These are phyloP conservation scores for Crithidia bombi DNA, from an alignment of 208 protist genomes.

Conservation along the genomic window DNA sequence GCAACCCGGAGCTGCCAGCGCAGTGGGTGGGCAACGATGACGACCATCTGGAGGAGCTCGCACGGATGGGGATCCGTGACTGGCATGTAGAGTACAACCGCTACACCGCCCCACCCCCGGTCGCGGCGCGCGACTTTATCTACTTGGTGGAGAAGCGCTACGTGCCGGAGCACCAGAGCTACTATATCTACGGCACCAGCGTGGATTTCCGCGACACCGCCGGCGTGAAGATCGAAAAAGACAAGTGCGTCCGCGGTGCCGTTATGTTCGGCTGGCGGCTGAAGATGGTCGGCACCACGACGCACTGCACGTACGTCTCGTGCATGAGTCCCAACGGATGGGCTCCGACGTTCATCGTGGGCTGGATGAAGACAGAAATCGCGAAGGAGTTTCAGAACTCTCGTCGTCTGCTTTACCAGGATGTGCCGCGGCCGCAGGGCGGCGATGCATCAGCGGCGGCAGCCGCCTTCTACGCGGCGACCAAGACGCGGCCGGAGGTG, in stretches of 20 bases:
- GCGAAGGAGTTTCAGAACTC: constrained; percentile 73
- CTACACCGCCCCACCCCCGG: constrained; percentile 74
- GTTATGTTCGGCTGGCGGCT: constrained; percentile 79
- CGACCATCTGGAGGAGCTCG: constrained; percentile 49
- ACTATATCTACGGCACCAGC: constrained; percentile 84
- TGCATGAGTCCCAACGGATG: constrained; percentile 89
- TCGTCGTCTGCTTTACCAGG: constrained; percentile 70
- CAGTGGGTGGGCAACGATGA: constrained; percentile 52
- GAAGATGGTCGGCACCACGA: constrained; percentile 41
- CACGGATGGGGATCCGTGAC: constrained; percentile 44
- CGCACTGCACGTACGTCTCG: constrained; percentile 69
- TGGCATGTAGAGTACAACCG: constrained; percentile 76
- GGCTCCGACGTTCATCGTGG: constrained; percentile 85
- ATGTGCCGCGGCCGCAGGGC: constrained; percentile 19
- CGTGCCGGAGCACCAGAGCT: constrained; percentile 60
- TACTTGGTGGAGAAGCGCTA: constrained; percentile 78
- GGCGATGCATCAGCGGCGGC: constrained; percentile 1
- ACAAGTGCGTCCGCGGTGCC: constrained; percentile 46
- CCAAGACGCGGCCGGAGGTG: constrained; percentile 9
- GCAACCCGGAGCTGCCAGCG: constrained; percentile 48
- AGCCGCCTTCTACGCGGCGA: background rate
- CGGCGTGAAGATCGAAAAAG: constrained; percentile 25
- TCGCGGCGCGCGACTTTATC: constrained; percentile 73
- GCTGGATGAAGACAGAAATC: constrained; percentile 85
- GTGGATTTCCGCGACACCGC: constrained; percentile 54